Evolutionary conservation across 495 filamentous ascomycete genomes (phyloP), one percentile per base, ranked within the genome.

Genomic region (Penicillium turbatum): DNA sequence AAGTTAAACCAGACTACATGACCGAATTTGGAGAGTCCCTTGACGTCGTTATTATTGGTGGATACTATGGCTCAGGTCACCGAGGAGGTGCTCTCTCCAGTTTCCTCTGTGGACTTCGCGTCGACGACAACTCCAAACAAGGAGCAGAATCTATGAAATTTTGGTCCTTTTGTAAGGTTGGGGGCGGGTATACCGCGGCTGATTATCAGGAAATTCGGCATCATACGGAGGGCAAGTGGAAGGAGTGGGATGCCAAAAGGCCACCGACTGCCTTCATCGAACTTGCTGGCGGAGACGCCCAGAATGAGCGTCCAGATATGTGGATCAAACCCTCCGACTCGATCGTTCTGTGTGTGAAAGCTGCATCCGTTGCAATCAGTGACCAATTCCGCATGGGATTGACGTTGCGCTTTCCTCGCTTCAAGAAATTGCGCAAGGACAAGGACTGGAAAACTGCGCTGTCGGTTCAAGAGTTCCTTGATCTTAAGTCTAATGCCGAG

Each of bases 1-100:
- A 98, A 67, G 91, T 98, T 16, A 98, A 98, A 66, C 93, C 93
- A 5, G 93, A 98, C 54, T 98, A 98, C 71, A 97, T 98, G 93
- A 85, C 84, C 21, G 93, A 96, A 57, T 97, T 92, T 64, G 93
- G 93, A 51, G 93, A 98, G 70, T 88, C 86, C 6, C 81, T 98
- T 9, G 93, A 98, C 64, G 85, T 90, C 45, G 73, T 96, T 15
- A 79, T 98, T 6, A 80, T 98, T 38, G 93, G 93, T 36, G 95
- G 92, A 26, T 97, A 97, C 72, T 98, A 87, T 67, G 93, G 93
- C 4, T 86, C 84, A 24, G 93, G 93, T 0, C 82, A 81, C 40
- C 81, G 93, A 43, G 95, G 93, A 43, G 93, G 92, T 40, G 81
- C 68, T 24, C 73, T 97, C 11, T 87, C 89, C 1, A 91, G 86